A percentile compares a stretch with the other conserved stretches of the same genome.
These are phyloP conservation scores for Quaeritorhiza haematococci DNA, from an alignment of 371 early-diverging fungal species.

Conservation along the genomic window DNA sequence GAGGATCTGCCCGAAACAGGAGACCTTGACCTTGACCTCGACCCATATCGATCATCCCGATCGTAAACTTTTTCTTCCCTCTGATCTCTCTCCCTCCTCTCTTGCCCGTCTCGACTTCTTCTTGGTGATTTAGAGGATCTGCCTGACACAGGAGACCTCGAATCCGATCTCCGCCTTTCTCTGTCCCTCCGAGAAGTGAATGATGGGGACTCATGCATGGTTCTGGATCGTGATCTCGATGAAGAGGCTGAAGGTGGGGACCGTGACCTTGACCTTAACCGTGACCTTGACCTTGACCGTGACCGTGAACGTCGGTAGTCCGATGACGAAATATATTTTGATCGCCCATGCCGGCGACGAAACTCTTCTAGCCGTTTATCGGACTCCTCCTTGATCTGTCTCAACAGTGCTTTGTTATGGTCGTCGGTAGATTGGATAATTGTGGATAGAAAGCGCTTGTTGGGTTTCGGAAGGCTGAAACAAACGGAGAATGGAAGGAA, in stretches of 20 bases:
- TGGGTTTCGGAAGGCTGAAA: conserved; percentile 50
- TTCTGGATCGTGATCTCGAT: no score
- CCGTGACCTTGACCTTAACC: neutral
- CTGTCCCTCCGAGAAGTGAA: neutral
- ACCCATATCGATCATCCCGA: neutral
- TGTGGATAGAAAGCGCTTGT: conserved; percentile 64
- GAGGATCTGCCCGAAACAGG: no score
- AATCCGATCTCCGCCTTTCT: neutral
- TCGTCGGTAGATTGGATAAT: conserved; percentile 65
- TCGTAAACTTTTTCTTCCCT: conserved; percentile 5
- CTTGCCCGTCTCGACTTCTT: conserved; percentile 9
- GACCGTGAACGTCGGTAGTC: conserved; percentile 1
- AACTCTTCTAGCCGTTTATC: conserved; percentile 19
- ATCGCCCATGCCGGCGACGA: conserved; percentile 21
- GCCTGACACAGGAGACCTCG: no score
- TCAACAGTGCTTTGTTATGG: conserved; percentile 65
- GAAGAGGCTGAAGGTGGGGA: neutral
- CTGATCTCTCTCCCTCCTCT: conserved; percentile 1
- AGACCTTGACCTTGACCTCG: neutral
- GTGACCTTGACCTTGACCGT: neutral
- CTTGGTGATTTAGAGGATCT: no score
- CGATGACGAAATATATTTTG: neutral
- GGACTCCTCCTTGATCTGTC: conserved; percentile 44
- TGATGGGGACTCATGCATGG: no score
- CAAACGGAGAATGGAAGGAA: conserved; percentile 3